Evolutionary conservation across 495 filamentous ascomycete species (phyloP).

Genomic region (Neurospora sp.): DNA sequence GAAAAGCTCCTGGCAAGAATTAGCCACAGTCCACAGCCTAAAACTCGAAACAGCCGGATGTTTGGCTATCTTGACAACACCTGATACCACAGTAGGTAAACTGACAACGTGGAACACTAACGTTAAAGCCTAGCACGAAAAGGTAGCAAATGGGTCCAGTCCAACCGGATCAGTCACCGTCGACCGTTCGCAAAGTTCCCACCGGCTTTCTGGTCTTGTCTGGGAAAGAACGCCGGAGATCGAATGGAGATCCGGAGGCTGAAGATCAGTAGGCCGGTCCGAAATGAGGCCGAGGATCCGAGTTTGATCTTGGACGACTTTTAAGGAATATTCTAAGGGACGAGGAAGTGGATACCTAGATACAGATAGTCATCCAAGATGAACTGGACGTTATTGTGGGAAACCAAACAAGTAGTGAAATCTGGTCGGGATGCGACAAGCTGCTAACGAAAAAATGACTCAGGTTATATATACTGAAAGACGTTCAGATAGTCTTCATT

Average conservation of each 20-base stretch:
- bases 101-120: neutral
- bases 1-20: neutral
- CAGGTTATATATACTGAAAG: neutral
- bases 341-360: neutral
- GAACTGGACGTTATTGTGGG: neutral
- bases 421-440: neutral
- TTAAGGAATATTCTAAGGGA: neutral
- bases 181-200: neutral
- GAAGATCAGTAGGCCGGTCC: neutral
- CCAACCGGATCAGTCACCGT: neutral
- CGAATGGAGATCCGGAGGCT: neutral
- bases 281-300: neutral
- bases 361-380: neutral
- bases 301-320: neutral
- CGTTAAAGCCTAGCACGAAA: neutral
- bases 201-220: neutral
- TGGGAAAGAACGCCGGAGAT: neutral
- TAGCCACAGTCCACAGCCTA: neutral
- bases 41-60: neutral
- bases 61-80: neutral
- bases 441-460: rapidly evolving
- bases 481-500: rapidly evolving
- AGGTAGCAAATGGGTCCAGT: neutral
- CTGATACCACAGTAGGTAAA: neutral
- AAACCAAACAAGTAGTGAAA: neutral